Percentiles rank a stretch among this genome's conserved stretches.
These are phyloP conservation scores for Abortiporus biennis DNA, from an alignment of 1,284 basidiomycete genomes.

Conservation along the genomic window DNA sequence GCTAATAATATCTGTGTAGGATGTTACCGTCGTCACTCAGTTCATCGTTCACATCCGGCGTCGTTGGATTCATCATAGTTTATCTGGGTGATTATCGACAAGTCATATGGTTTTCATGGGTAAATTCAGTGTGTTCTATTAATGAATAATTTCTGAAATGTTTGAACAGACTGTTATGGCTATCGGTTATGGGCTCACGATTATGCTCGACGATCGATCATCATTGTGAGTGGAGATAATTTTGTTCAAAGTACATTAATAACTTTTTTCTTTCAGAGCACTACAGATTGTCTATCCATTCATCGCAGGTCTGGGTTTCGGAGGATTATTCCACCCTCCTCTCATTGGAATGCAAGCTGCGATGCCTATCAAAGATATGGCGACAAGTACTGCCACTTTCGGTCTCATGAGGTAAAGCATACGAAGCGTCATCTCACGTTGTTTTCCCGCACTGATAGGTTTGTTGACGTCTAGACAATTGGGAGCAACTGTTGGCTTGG, in stretches of 20 bases:
- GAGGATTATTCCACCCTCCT: conserved; percentile 57
- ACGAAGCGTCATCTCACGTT: conserved; percentile 38
- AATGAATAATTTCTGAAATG: not conserved
- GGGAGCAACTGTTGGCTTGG: conserved; percentile 52
- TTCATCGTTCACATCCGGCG: conserved; percentile 43
- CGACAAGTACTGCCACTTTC: conserved; percentile 61
- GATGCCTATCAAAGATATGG: conserved; percentile 77
- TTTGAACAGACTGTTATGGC: conserved; percentile 33
- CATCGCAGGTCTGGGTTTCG: conserved; percentile 50
- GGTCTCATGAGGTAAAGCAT: conserved; percentile 53
- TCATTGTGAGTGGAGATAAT: conserved; percentile 35
- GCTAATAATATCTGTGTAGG: conserved; percentile 24
- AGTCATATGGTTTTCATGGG: conserved; percentile 49
- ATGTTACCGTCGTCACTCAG: conserved; percentile 71
- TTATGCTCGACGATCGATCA: conserved; percentile 29
- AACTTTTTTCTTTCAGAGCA: conserved; percentile 29
- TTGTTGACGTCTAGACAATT: conserved; percentile 35
- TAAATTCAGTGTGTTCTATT: not conserved
- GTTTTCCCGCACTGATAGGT: too few species aligned
- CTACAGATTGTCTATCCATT: conserved; percentile 51
- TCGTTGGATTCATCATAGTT: conserved; percentile 53
- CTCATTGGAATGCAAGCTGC: conserved; percentile 66
- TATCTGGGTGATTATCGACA: conserved; percentile 50
- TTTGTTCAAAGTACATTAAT: not conserved
- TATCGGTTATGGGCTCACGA: conserved; percentile 62